Conservation (phyloP, 108 stramenopile species). For the Skeletonema potamos region DNA sequence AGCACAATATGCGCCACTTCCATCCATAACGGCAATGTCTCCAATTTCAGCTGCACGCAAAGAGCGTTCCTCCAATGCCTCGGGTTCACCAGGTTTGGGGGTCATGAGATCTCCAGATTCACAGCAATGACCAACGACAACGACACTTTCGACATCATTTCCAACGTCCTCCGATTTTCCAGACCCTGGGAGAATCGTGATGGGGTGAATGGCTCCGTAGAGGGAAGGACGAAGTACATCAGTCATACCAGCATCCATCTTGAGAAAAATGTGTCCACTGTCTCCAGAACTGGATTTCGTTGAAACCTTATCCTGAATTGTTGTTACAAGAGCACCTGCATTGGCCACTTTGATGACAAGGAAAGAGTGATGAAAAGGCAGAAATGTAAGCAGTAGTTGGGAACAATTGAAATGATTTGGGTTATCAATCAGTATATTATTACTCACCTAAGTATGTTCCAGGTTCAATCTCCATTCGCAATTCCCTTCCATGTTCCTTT, state of each 20-base stretch:
- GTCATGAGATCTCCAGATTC: slow-evolving; percentile 97
- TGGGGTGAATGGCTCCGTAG: slow-evolving; percentile 96
- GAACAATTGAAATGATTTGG: neutral
- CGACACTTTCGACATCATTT: slow-evolving; percentile 73
- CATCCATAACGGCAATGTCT: slow-evolving; percentile 93
- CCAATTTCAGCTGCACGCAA: slow-evolving; percentile 87
- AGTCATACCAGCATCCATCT: slow-evolving; percentile 98
- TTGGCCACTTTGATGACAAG: slow-evolving; percentile 73
- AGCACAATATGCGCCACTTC: slow-evolving; percentile 95
- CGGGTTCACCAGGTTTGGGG: slow-evolving; percentile 92
- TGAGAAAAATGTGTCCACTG: slow-evolving; percentile 79
- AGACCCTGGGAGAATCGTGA: slow-evolving; percentile 82
- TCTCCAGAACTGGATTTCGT: slow-evolving; percentile 58
- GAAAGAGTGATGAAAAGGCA: neutral
- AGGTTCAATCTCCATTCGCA: slow-evolving; percentile 96
- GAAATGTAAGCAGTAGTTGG: neutral
- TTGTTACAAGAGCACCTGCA: slow-evolving; percentile 90
- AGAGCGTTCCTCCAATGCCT: slow-evolving; percentile 79
- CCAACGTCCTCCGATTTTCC: slow-evolving; percentile 70
- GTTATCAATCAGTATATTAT: neutral
- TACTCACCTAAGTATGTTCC: slow-evolving; percentile 85
- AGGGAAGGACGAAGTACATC: slow-evolving; percentile 97
- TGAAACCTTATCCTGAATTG: slow-evolving; percentile 83
- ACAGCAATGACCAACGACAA: slow-evolving; percentile 99
- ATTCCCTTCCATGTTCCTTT: slow-evolving; percentile 82